phyloP scores from a whole-genome alignment of 495 filamentous ascomycete species.

The Neurospora discreta region DNA sequence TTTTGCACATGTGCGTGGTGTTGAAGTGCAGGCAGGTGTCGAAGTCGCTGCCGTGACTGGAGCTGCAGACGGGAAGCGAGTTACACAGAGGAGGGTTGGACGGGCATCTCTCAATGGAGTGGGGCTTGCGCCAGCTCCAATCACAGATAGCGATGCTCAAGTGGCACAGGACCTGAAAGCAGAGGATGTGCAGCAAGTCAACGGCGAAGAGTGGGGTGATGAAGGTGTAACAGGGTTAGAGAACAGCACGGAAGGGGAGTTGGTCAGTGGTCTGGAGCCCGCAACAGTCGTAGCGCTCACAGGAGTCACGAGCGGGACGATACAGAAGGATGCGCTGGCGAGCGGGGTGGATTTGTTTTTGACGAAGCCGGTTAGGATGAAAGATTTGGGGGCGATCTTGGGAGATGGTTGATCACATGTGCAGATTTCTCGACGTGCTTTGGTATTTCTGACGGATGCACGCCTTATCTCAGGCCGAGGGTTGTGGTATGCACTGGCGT shows the following conservation, averaged over 20 bases:
- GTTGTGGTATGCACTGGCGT: not conserved
- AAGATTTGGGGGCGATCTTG: slow-evolving; percentile 16
- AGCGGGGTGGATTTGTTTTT: slow-evolving; percentile 63
- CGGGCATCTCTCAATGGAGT: not conserved
- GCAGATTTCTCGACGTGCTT: not conserved
- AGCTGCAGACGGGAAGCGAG: not conserved
- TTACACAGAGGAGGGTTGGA: not conserved
- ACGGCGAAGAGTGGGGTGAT: not conserved
- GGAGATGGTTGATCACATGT: not conserved
- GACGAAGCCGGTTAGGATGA: slow-evolving; percentile 53
- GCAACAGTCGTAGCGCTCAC: slow-evolving; percentile 52
- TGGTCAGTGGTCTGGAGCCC: slow-evolving; percentile 1
- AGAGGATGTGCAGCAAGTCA: not conserved
- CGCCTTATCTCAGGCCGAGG: not conserved
- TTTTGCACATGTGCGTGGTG: not conserved
- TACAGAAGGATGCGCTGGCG: slow-evolving; percentile 54
- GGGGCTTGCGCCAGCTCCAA: not conserved
- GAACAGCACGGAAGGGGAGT: not conserved
- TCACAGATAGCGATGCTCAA: not conserved
- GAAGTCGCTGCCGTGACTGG: not conserved
- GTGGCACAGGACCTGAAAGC: not conserved
- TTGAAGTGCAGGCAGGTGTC: not conserved
- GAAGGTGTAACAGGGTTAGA: not conserved
- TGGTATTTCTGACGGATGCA: not conserved
- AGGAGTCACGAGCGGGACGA: slow-evolving; percentile 50